These are phyloP conservation scores for Clitopilus hobsonii DNA, from an alignment of 768 basidiomycete species.

Conservation along the genomic window DNA sequence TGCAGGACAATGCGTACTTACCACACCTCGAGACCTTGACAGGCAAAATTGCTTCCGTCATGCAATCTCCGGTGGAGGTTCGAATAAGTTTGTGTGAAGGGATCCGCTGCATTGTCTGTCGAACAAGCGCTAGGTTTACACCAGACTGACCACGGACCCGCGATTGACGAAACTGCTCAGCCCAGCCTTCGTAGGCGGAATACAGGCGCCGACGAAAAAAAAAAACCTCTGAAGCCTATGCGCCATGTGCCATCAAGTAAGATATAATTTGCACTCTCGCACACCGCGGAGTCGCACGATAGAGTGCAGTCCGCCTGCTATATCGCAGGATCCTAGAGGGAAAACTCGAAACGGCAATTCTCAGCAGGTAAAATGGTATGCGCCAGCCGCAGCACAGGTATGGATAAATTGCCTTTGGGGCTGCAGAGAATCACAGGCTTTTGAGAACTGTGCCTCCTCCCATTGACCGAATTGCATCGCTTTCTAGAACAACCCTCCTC, in stretches of 20 bases:
- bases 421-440: background rate
- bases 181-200: no score
- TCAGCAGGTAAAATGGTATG: slow-evolving; percentile 15
- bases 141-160: slow-evolving; percentile 2
- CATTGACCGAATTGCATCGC: slow-evolving; percentile 1
- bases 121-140: background rate
- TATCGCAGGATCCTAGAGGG: background rate
- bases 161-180: no score
- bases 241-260: background rate
- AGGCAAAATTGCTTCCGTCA: background rate
- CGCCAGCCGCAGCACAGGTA: slow-evolving; percentile 17
- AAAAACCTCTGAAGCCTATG: no score
- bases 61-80: background rate
- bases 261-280: background rate
- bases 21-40: background rate
- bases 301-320: background rate
- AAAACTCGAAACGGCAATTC: slow-evolving; percentile 4
- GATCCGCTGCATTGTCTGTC: slow-evolving; percentile 15
- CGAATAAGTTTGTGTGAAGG: slow-evolving; percentile 19
- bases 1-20: no score
- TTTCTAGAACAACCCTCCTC: no score
- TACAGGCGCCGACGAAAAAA: no score
- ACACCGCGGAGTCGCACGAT: background rate
- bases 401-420: slow-evolving; percentile 19
- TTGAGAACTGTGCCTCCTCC: background rate